Evolutionary conservation across 2,329 filamentous ascomycete species (phyloP).

Genomic region (Xylaria sp.): DNA sequence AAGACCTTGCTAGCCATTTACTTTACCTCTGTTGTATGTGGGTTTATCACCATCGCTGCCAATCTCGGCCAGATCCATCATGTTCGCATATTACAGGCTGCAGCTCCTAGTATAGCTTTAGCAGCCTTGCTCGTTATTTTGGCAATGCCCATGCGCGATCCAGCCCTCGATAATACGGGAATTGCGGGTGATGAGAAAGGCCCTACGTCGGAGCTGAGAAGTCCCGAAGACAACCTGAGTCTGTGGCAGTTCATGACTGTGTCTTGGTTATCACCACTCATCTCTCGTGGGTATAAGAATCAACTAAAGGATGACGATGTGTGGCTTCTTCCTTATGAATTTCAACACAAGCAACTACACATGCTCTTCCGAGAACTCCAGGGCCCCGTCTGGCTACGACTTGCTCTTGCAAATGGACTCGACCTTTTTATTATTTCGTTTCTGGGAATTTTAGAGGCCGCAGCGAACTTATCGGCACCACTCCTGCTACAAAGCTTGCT

Average conservation of each 20-base stretch:
- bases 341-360: conserved; percentile 81
- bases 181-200: conserved; percentile 68
- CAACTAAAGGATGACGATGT: conserved; percentile 83
- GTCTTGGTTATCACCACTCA: conserved; percentile 82
- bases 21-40: conserved; percentile 48
- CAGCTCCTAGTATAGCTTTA: conserved; percentile 55
- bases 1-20: conserved; percentile 55
- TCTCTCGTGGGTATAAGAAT: conserved; percentile 68
- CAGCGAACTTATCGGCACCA: conserved; percentile 66
- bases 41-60: conserved; percentile 41
- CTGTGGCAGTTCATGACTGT: conserved; percentile 88
- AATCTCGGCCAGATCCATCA: conserved; percentile 48
- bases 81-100: conserved; percentile 47
- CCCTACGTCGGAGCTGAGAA: conserved; percentile 70
- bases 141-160: conserved; percentile 76
- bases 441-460: conserved; percentile 72
- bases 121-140: conserved; percentile 64
- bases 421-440: conserved; percentile 76
- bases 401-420: conserved; percentile 80
- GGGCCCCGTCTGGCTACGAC: conserved; percentile 75
- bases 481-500: conserved; percentile 78
- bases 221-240: conserved; percentile 80
- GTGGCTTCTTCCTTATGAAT: conserved; percentile 82
- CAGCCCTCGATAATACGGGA: conserved; percentile 59
- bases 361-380: conserved; percentile 76